Base-by-base conservation (phyloP, 768 basidiomycete genomes). In the Leccinum rimulosum region DNA sequence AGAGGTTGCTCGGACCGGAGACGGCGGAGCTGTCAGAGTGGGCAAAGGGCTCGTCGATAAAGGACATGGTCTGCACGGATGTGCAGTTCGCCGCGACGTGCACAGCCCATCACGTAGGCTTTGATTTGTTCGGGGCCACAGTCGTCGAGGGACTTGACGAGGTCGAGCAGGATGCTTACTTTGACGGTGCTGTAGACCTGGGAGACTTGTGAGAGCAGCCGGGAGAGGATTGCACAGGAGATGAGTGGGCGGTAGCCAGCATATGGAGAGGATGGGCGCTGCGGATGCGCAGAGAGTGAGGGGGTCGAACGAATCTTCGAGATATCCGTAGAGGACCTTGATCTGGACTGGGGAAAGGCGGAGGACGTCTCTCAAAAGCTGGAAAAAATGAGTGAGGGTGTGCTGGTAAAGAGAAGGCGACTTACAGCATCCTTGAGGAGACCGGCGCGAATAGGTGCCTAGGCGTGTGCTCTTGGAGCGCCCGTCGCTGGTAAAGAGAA, bases 91-190 rank as follows among this genome's bases (percentile, higher is more conserved):
- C 93, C 92, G 6, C 89, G 84, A 49, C 89, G 84, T 49, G 93
- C 93, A 58, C 93, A 93, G 38, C 89, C 87, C 91, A 98, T 96
- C 62, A 98, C 76, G 73, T 96, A 98, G 3, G 89, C 89, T 75
- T 98, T 94, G 62, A 89, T 79, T 70, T 89, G 86, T 60, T 88
- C 86, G n/a, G 85, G 3, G 3, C 79, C 79, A 38, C 82, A 68
- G 8, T 77, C 81, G 12, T 82, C 84, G 19, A 93, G 78, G 43
- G 96, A 95, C 1, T 83, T 81, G 50, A 91, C 89, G 56, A 99
- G 86, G 19, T 84, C 79, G 49, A 93, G 80, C 49, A 98, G 80
- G 65, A 88, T 86, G 30, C 87, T 89, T 28, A 28, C 28, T 28
- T 28, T 28, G 28, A 28, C 7, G 65, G 88, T 86, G 30, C 87